These are phyloP conservation scores for Naegleria gruberi DNA, from an alignment of 208 protist genomes.

Conservation along the genomic window DNA sequence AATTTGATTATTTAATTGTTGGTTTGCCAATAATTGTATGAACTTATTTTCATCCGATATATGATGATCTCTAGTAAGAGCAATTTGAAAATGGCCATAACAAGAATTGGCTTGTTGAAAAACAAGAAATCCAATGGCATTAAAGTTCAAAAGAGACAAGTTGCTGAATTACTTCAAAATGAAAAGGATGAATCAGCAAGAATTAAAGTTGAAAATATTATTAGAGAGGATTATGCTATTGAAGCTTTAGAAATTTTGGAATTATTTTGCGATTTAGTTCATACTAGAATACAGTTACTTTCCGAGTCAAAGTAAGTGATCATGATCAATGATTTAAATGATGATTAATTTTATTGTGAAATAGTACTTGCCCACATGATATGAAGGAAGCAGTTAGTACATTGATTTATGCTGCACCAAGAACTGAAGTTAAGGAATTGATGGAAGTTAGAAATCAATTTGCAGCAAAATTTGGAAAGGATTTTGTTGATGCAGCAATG, in stretches of 20 bases:
- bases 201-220: conserved; percentile 25
- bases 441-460: background rate
- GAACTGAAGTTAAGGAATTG: background rate
- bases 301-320: background rate
- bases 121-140: conserved; percentile 7
- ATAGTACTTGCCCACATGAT: background rate
- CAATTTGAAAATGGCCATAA: conserved; percentile 4
- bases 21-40: too few relatives aligned
- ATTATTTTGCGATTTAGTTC: conserved; percentile 12
- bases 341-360: too few relatives aligned
- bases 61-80: background rate
- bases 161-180: background rate
- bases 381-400: conserved; percentile 12
- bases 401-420: conserved; percentile 3
- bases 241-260: conserved; percentile 20
- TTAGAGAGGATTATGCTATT: conserved; percentile 7
- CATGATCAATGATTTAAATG: too few relatives aligned
- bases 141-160: background rate
- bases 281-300: background rate
- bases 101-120: background rate
- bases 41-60: background rate
- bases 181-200: conserved; percentile 17
- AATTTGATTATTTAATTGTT: too few relatives aligned
- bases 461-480: background rate
- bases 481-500: background rate